Evolutionary conservation across 108 stramenopile species (phyloP), one percentile per base, ranked within the genome.

Genomic region (Mediolabrus comicus): DNA sequence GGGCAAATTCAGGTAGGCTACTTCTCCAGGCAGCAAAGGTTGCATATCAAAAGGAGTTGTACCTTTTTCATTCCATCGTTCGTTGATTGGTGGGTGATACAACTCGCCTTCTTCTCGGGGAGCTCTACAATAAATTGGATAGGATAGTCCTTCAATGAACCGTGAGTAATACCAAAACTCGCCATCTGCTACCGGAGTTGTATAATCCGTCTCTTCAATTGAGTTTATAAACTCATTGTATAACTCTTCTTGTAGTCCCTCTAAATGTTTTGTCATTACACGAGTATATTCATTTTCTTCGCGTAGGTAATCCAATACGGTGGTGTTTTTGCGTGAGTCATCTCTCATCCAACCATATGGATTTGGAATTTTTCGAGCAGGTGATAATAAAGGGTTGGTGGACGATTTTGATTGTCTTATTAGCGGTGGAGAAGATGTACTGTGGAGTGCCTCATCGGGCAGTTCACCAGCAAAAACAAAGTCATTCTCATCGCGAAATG

Each of bases 281-380:
- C 84, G 72, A 3, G 87, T 82, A 69, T 93, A 98, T 24, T 59
- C 77, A 73, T 98, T 98, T 79, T 98, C 97, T 8, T 83, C 75
- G 9, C 67, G 62, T 25, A 98, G 69, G 73, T 95, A 94, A 16
- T 77, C 67, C 38, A 97, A 56, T 4, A 98, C 83, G 49, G 88
- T 85, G 17, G 67, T 52, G 27, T 90, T 84, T 19, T 78, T 81
- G 13, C 97, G 86, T 19, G 77, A 67, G 32, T 95, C 93, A 73
- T 96, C 92, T 10, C 97, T 85, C 68, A 98, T 76, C 97, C 97
- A 98, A 19, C 90, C 95, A 78, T 94, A 95, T 10, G 92, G 92
- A 84, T 96, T 89, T 3, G 79, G 67, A 19, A 94, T 60, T 14
- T 69, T 25, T 9, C 78, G 71, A 6, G 93, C 92, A 26, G 96